These are phyloP conservation scores for Diplosphaera chodatii DNA, from an alignment of 139 green algal genomes.

Conservation along the genomic window DNA sequence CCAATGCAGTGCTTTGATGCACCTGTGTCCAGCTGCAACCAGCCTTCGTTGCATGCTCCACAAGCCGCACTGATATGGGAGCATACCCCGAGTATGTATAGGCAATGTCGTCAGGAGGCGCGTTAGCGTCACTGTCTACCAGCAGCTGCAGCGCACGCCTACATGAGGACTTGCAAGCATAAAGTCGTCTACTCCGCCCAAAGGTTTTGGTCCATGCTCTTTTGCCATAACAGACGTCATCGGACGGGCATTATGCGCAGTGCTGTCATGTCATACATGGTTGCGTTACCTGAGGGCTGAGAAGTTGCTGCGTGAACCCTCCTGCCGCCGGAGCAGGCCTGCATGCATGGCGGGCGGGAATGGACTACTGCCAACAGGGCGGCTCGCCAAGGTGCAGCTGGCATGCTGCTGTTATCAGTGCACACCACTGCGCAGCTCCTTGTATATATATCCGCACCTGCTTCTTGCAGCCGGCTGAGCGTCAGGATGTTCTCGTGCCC, in stretches of 20 bases:
- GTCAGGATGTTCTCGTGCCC: slow-evolving; percentile 81
- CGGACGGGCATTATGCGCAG: too few species aligned
- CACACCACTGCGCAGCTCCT: too few species aligned
- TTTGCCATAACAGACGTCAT: too few species aligned
- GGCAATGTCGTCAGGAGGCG: slow-evolving; percentile 42
- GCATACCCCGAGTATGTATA: slow-evolving; percentile 72
- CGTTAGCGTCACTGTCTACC: slow-evolving; percentile 46
- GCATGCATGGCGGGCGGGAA: background rate
- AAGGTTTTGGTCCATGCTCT: too few species aligned
- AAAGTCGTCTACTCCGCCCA: too few species aligned
- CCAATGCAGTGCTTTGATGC: too few species aligned
- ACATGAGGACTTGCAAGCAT: too few species aligned
- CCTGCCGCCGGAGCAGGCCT: slow-evolving; percentile 28
- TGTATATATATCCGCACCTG: too few species aligned
- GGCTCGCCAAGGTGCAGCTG: too few species aligned
- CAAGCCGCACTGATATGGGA: slow-evolving; percentile 74
- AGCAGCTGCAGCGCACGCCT: slow-evolving; percentile 49
- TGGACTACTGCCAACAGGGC: too few species aligned
- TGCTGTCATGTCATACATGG: too few species aligned
- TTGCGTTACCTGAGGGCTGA: slow-evolving; percentile 29
- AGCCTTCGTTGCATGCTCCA: slow-evolving; percentile 60
- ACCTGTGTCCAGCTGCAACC: background rate
- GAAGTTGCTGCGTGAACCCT: slow-evolving; percentile 36
- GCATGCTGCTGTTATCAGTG: too few species aligned
- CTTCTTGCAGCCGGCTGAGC: slow-evolving; percentile 56